Base-by-base conservation (phyloP, 495 filamentous ascomycete species). In the Penicillium goetzii region DNA sequence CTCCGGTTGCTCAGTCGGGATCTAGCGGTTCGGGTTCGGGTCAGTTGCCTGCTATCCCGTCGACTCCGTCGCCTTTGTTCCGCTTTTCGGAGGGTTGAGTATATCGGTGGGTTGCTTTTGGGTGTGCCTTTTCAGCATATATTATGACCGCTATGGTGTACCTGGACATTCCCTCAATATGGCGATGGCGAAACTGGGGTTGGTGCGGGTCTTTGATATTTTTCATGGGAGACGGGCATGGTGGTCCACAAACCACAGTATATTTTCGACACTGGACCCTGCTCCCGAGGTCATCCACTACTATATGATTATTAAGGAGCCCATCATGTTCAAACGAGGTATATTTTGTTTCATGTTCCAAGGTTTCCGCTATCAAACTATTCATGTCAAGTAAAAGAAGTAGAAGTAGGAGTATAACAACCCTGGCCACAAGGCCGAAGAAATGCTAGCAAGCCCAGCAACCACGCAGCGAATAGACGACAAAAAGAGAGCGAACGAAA, bases 81-180 rank as follows among this genome's bases (percentile, higher is more conserved):
- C 41, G 50, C 19, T 45, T 62, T 53, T 64, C 57, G n/a, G 67
- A 65, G 34, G 40, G 33, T 40, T 64, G 49, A 61, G 9, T 7
- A 28, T 3, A 2, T 14, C 9, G 50, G 4, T n/a, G 4, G 5
- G 23, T 43, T 4, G 2, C 21, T 43, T 21, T 10, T 19, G 21
- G 43, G 21, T 25, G 9, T 47, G 19, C 4, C 19, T 25, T 11
- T 47, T 23, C 21, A 23, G 19, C 19, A 25, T 47, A 3, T 12
- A 11, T 47, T 47, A 23, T 47, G 17, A 11, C 9, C 19, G 19
- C 2, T 45, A 8, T 45, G n/a, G 2, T 4, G 40, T 19, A 43
- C 6, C 2, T 43, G 10, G n/a, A 0, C n/a, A n/a, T 11, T 49
- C 7, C 10, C 3, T 26, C 3, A 5, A 6, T 26, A 49, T 25